Base-by-base conservation (phyloP, 768 basidiomycete species). In the Suillus weaverae region DNA sequence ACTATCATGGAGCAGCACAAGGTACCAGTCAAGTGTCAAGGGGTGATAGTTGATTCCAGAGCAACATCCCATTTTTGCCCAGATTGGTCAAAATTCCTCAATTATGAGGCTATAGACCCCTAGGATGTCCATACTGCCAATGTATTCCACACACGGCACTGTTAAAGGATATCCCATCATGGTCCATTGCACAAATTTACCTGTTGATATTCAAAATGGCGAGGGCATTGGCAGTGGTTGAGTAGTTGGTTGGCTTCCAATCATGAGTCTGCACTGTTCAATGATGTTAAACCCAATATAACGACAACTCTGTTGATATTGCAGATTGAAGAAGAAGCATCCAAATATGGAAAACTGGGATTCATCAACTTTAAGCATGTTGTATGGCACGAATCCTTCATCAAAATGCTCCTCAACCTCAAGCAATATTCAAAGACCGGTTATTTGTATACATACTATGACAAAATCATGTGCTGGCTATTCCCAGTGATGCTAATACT, bases 401-500 rank as follows among this genome's bases (percentile, higher is more conserved):
- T 32, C 1, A 57, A 65, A 26, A 39, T 68, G 26, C 11, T 66
- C 11, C 39, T 61, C 20, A 11, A 43, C 16, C 30, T 74, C 4
- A 44, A 69, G 9, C 46, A 67, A 14, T 39, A 41, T 14, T 68
- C 66, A 22, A 59, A 63, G 39, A 63, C 56, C 5, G 71, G 71
- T 26, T 70, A 43, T 38, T 38, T 5, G 16, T 38, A 65, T 33
- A 57, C 39, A n/a, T 60, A 44, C 2, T 51, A 38, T 1, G 66
- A 73, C 65, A 46, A 48, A 3, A 41, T 70, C 1, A 9, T 7
- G 2, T 64, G 60, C 4, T 48, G 33, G 14, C 55, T 74, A 2
- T 74, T 69, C 36, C 73, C 73, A 4, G 11, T 69, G 8, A 53
- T 74, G 10, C 56, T 70, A 2, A 72, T 74, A 2, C 56, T 73